Base-by-base conservation (phyloP, 345 rosid species). In the Populus ilicifolia region DNA sequence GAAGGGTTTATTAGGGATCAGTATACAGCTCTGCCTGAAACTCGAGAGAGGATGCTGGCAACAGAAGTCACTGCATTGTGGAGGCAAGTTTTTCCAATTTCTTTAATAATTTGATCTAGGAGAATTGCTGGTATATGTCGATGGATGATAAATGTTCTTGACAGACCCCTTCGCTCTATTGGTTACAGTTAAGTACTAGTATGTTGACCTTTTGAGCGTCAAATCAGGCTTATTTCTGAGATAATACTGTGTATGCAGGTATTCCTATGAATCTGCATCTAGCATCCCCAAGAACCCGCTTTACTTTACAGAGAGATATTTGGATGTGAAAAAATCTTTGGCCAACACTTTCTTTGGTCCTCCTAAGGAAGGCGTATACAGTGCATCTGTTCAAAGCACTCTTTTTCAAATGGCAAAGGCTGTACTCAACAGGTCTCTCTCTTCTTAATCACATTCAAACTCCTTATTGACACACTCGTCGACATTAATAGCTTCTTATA, bases 351-450 rank as follows among this genome's bases (percentile, higher is more conserved):
- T 95, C 90, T 90, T 90, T 77, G 99, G 99, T 73, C 89, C 88
- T 68, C 89, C 98, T 4, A 88, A 85, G 83, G 91, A 78, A 81
- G 99, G 98, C 79, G 90, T 93, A 33, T 95, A 95, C 82, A 93
- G 98, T 71, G 87, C 98, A 69, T 95, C 98, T n/a, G 98, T 93
- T n/a, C 99, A 95, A 81, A 87, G 92, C 83, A 92, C 98, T 59
- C 94, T 95, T 44, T 93, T 87, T 77, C 90, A 88, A 20, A 93
- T 93, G 90, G 97, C 91, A 68, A 87, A 85, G 83, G 92, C 94
- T 41, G 90, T 92, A 25, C 92, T 95, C 44, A 80, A 66, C 86
- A 89, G 96, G 99, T 95, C 36, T 84, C 43, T 70, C 71, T 39
- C 77, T 72, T 63, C 80, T 69, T 73, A 56, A 64, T 29, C 25